Conservation (phyloP, 805 yeast genomes). For the Wickerhamomyces bovis region DNA sequence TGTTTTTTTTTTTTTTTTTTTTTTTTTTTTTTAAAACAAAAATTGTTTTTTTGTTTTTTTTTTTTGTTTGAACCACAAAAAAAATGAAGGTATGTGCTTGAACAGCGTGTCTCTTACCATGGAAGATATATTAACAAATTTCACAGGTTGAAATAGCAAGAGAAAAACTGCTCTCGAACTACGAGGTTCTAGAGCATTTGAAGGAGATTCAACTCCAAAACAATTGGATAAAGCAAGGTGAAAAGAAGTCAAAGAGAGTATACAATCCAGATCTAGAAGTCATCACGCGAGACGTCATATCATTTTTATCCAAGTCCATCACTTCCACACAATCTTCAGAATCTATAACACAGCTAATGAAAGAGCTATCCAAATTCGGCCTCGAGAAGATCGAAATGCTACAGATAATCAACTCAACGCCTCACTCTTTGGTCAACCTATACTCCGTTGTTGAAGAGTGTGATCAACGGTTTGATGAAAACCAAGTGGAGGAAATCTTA, state of each 20-base stretch:
- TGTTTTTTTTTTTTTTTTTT: background rate
- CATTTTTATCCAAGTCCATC: constrained; percentile 12
- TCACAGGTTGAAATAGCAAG: constrained; percentile 35
- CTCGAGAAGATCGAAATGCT: constrained; percentile 79
- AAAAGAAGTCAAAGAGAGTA: constrained; percentile 20
- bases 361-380: constrained; percentile 32
- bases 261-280: constrained; percentile 30
- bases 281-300: constrained; percentile 28
- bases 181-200: constrained; percentile 47
- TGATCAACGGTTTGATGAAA: constrained; percentile 76
- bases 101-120: background rate
- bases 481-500: constrained; percentile 53
- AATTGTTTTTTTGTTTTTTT: background rate
- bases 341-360: constrained; percentile 25
- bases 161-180: constrained; percentile 51
- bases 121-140: background rate
- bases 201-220: constrained; percentile 34
- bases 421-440: constrained; percentile 71
- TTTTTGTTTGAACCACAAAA: background rate
- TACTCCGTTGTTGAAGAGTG: constrained; percentile 87
- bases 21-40: background rate
- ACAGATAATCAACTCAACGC: constrained; percentile 77
- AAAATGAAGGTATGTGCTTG: background rate
- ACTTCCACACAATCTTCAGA: constrained; percentile 23
- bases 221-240: constrained; percentile 23